These are phyloP conservation scores for Pseudomonodictys pantanalensis DNA, from an alignment of 495 filamentous ascomycete genomes.

Conservation along the genomic window DNA sequence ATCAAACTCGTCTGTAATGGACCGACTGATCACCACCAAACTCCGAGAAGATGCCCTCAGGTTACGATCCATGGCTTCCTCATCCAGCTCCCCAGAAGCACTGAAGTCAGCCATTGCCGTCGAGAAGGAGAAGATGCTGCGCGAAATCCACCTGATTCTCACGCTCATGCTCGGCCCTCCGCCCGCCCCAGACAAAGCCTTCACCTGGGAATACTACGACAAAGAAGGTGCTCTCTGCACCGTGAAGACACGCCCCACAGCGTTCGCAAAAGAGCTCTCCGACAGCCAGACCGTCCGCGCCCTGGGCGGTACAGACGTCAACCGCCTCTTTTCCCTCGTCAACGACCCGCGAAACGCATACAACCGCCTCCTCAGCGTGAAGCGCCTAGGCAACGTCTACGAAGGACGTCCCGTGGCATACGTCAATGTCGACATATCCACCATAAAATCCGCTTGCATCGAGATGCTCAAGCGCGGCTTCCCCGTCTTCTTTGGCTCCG, in stretches of 20 bases:
- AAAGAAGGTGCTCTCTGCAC: slow-evolving; percentile 60
- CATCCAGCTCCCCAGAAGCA: slow-evolving; percentile 24
- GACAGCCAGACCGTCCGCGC: slow-evolving; percentile 48
- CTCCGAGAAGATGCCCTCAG: slow-evolving; percentile 75
- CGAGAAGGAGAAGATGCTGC: slow-evolving; percentile 68
- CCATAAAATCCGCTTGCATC: slow-evolving; percentile 69
- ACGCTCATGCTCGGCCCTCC: slow-evolving; percentile 76
- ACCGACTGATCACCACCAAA: slow-evolving; percentile 75
- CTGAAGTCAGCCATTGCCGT: slow-evolving; percentile 44
- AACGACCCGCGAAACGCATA: slow-evolving; percentile 79
- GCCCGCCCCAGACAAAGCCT: slow-evolving; percentile 60
- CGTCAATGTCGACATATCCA: slow-evolving; percentile 72
- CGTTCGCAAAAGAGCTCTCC: slow-evolving; percentile 62
- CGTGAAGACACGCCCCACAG: slow-evolving; percentile 47
- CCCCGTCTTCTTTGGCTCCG: slow-evolving; percentile 84
- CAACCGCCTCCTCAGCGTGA: slow-evolving; percentile 66
- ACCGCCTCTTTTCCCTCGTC: slow-evolving; percentile 70
- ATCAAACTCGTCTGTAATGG: slow-evolving; percentile 63
- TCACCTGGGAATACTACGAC: slow-evolving; percentile 76
- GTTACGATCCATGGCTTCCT: slow-evolving; percentile 54
- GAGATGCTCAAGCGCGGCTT: slow-evolving; percentile 70
- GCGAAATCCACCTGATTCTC: slow-evolving; percentile 73
- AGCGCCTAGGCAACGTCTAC: slow-evolving; percentile 73
- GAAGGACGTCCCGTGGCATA: slow-evolving; percentile 70
- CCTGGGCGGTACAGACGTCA: slow-evolving; percentile 51